These are phyloP conservation scores for Lactarius quietus DNA, from an alignment of 768 basidiomycete genomes.

Conservation along the genomic window DNA sequence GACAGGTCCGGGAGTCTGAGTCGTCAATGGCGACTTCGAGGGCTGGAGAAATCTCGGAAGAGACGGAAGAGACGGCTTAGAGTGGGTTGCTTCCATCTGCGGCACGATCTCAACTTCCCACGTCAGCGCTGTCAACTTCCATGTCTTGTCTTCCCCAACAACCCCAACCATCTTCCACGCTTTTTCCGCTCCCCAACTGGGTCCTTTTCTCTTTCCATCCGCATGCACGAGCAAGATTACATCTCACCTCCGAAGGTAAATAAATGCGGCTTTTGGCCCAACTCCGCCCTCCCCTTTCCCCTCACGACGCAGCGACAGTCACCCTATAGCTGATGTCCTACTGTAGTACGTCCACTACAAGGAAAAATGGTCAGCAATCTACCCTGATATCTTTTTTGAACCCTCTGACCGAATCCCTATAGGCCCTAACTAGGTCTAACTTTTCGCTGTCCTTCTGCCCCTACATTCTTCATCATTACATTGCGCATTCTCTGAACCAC, in stretches of 20 bases:
- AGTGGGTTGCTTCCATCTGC: too few relatives aligned
- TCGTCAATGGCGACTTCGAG: neutral
- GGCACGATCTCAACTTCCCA: too few relatives aligned
- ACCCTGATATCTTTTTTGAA: slow-evolving; percentile 63
- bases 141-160: too few relatives aligned
- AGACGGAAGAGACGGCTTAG: too few relatives aligned
- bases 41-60: slow-evolving; percentile 26
- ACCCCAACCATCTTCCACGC: too few relatives aligned
- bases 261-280: slow-evolving; percentile 37
- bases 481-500: slow-evolving; percentile 54
- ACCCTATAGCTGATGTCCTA: slow-evolving; percentile 75
- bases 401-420: slow-evolving; percentile 41
- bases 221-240: slow-evolving; percentile 47
- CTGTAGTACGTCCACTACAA: slow-evolving; percentile 49
- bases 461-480: too few relatives aligned
- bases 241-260: slow-evolving; percentile 52
- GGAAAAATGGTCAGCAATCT: slow-evolving; percentile 31
- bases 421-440: too few relatives aligned
- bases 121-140: too few relatives aligned
- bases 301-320: slow-evolving; percentile 59
- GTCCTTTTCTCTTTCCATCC: slow-evolving; percentile 40
- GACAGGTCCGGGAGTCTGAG: slow-evolving; percentile 8
- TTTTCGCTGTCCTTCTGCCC: too few relatives aligned
- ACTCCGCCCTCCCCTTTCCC: slow-evolving; percentile 46
- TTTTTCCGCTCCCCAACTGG: too few relatives aligned